Conservation (phyloP, 1,284 basidiomycete genomes). For the Puccinia hordei region DNA sequence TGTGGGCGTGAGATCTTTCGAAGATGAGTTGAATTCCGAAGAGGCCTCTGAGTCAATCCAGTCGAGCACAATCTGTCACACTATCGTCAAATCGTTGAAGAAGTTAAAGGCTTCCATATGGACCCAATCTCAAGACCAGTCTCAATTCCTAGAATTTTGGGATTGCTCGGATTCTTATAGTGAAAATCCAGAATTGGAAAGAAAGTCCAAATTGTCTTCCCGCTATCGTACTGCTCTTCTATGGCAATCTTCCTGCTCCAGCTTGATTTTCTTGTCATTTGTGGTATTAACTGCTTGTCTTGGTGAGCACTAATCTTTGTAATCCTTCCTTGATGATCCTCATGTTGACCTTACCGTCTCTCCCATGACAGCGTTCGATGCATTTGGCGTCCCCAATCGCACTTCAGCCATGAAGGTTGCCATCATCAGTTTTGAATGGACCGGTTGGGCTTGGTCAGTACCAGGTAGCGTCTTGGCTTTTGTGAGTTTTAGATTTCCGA, state of each 20-base stretch:
- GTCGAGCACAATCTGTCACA: not conserved
- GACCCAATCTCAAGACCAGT: not conserved
- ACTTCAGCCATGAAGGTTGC: not conserved
- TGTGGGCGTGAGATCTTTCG: constrained; percentile 9
- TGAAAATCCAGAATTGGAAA: constrained; percentile 21
- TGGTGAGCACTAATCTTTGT: not conserved
- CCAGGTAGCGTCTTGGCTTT: constrained; percentile 28
- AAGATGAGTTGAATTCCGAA: not conserved
- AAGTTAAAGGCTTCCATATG: not conserved
- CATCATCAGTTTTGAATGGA: constrained; percentile 1
- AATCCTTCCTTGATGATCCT: not conserved
- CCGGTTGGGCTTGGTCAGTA: constrained; percentile 10
- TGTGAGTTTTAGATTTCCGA: not conserved
- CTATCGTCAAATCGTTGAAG: not conserved
- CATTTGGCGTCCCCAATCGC: constrained; percentile 14
- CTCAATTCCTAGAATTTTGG: constrained; percentile 10
- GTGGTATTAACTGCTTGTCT: constrained; percentile 14
- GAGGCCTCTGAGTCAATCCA: not conserved
- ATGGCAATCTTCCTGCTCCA: constrained; percentile 11
- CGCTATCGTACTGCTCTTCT: constrained; percentile 1
- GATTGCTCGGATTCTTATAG: constrained; percentile 1
- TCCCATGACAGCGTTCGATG: constrained; percentile 7
- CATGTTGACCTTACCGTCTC: not conserved
- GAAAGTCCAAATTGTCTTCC: not conserved
- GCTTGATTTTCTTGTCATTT: constrained; percentile 9